A percentile compares a stretch with the other conserved stretches of the same genome.
Evolutionary conservation across 257 asterid genomes (phyloP).

Genomic region (Przewalskia tangutica): DNA sequence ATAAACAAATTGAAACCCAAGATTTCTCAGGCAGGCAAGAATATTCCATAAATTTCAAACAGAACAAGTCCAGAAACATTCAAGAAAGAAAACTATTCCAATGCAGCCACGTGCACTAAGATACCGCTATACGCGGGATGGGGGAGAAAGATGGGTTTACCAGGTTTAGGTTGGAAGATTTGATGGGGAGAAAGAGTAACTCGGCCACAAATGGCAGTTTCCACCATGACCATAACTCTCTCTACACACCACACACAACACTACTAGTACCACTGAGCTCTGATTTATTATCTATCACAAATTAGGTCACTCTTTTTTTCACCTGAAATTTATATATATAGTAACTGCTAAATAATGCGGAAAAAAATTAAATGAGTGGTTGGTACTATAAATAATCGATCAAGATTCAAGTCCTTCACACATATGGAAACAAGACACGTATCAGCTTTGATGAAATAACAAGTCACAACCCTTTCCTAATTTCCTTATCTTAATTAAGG

Average conservation of each 20-base stretch:
- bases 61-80: not conserved
- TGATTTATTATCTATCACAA: not conserved
- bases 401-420: conserved; percentile 2
- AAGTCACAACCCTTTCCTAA: not conserved
- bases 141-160: conserved; percentile 20
- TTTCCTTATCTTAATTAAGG: not conserved
- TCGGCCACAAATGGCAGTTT: conserved; percentile 58
- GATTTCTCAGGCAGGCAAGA: not conserved
- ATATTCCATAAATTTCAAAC: not conserved
- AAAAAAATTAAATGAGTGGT: not conserved
- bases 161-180: conserved; percentile 37
- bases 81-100: not conserved
- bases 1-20: not conserved
- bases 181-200: conserved; percentile 55
- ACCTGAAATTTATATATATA: not conserved
- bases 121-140: too few species aligned
- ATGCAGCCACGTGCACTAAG: too few species aligned
- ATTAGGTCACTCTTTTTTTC: not conserved
- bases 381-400: not conserved
- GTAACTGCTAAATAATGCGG: not conserved
- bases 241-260: not conserved
- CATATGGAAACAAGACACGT: not conserved
- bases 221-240: conserved; percentile 47
- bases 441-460: not conserved
- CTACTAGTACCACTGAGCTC: not conserved